These are phyloP conservation scores for Tolypocladium nubicola DNA, from an alignment of 2,329 filamentous ascomycete genomes.

Conservation along the genomic window DNA sequence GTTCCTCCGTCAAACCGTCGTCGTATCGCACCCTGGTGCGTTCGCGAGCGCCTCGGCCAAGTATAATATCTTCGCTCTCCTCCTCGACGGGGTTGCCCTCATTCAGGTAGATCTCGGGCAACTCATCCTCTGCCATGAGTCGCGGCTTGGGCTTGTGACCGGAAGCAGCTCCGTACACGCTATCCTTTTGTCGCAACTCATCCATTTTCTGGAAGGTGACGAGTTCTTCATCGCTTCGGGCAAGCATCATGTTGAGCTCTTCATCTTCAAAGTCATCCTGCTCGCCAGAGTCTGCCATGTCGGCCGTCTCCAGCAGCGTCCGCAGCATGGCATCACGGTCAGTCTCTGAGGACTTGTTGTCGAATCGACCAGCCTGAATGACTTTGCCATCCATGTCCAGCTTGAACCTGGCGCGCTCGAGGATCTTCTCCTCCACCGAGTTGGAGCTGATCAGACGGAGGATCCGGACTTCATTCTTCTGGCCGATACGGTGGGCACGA, in stretches of 20 bases:
- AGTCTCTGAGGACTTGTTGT: slow-evolving; percentile 98
- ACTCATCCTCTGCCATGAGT: slow-evolving; percentile 75
- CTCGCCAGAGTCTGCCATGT: slow-evolving; percentile 56
- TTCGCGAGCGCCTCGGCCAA: slow-evolving; percentile 87
- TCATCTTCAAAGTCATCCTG: slow-evolving; percentile 99
- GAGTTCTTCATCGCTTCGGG: slow-evolving; percentile 75
- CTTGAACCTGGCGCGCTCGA: slow-evolving; percentile 95
- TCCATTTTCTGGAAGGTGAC: slow-evolving; percentile 73
- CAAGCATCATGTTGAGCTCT: slow-evolving; percentile 89
- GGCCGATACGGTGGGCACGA: slow-evolving; percentile 98
- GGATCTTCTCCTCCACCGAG: slow-evolving; percentile 96
- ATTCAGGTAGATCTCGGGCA: slow-evolving; percentile 87
- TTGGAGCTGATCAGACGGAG: slow-evolving; percentile 91
- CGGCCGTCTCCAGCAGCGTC: slow-evolving; percentile 79
- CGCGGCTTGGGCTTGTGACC: slow-evolving; percentile 59
- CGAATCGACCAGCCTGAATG: slow-evolving; percentile 97
- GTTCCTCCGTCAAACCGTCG: slow-evolving; percentile 94
- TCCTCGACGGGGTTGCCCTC: slow-evolving; percentile 76
- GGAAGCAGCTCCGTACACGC: slow-evolving; percentile 58
- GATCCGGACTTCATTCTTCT: slow-evolving; percentile 99
- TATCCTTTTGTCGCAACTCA: slow-evolving; percentile 54
- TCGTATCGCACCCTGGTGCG: slow-evolving; percentile 92
- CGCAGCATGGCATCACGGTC: slow-evolving; percentile 95
- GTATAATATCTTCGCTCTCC: slow-evolving; percentile 62
- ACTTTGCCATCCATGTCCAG: slow-evolving; percentile 99